These are phyloP conservation scores for Dittrichia graveolens DNA, from an alignment of 129 eudicot species.

Conservation along the genomic window DNA sequence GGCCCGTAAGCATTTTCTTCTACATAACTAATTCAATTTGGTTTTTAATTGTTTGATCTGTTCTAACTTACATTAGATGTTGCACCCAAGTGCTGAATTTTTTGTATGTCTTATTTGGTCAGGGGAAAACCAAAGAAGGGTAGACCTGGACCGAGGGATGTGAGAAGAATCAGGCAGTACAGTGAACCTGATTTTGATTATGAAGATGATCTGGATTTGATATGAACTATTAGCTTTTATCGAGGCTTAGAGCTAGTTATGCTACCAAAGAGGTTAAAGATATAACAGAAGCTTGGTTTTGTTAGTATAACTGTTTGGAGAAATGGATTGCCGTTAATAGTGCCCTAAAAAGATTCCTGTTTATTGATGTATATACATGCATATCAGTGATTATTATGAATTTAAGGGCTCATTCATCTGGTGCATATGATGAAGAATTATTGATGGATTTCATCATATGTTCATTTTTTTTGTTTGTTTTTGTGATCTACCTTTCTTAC, in stretches of 20 bases:
- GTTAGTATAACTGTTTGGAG: conserved; percentile 13
- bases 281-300: conserved; percentile 23
- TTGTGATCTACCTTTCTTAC: no score
- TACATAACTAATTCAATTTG: neutral
- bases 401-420: conserved; percentile 24
- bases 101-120: conserved; percentile 24
- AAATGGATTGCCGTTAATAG: conserved; percentile 12
- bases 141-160: conserved; percentile 76
- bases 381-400: conserved; percentile 14
- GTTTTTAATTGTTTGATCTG: neutral
- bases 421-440: neutral
- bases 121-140: conserved; percentile 96
- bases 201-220: conserved; percentile 83
- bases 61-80: neutral
- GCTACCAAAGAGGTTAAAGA: conserved; percentile 16
- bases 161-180: conserved; percentile 73
- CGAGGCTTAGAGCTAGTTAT: conserved; percentile 9
- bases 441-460: neutral
- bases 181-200: conserved; percentile 91
- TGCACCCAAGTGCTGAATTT: neutral
- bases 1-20: conserved; percentile 69
- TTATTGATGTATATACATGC: conserved; percentile 25
- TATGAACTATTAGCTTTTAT: conserved; percentile 7
- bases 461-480: no score
- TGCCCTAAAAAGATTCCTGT: conserved; percentile 21